Evolutionary conservation across 148 eudicot species (phyloP), one percentile per base, ranked within the genome.

Genomic region (Tetragonia tetragonoides): DNA sequence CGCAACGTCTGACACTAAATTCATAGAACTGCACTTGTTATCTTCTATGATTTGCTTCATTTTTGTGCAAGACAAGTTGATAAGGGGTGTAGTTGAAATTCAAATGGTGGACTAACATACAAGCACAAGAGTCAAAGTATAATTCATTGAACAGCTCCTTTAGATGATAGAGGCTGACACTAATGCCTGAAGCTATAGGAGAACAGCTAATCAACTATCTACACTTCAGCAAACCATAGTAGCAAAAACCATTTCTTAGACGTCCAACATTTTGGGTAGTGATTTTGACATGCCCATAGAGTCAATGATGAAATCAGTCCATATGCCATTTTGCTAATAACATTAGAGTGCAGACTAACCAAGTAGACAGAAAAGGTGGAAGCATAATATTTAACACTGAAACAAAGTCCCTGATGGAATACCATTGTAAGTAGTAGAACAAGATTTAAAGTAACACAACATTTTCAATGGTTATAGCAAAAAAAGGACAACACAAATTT

Each of bases 371-470:
- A 66, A 8, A 49, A 62, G 4, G 9, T 46, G 49, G 61, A 70
- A 60, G 40, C 70, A 78, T 61, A 18, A 51, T 37, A 70, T 63
- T 53, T 11, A 38, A 78, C 76, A 63, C 40, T 41, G 34, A 70
- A 34, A 51, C 9, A 41, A 63, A 64, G 15, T 8, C 21, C 42
- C 59, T 54, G 15, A 54, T 54, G 59, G 18, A 54, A 10, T 54
- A 10, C 16, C 59, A 10, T 12, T 15, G 59, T 54, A 54, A 15
- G 15, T 10, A 17, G 15, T 15, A 54, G 34, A 28, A 28, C 34
- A 28, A 28, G 34, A 28, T 28, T 28, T 28, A 28, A 28, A 28
- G 34, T 34, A 49, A 49, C 41, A 46, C 11, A 44, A 56, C 73
- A 69, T 23, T 53, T 49, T 49, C 75, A 4, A 40, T 24, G 42